phyloP scores from a whole-genome alignment of 2,329 filamentous ascomycete species.

The Podosphaera xanthii region DNA sequence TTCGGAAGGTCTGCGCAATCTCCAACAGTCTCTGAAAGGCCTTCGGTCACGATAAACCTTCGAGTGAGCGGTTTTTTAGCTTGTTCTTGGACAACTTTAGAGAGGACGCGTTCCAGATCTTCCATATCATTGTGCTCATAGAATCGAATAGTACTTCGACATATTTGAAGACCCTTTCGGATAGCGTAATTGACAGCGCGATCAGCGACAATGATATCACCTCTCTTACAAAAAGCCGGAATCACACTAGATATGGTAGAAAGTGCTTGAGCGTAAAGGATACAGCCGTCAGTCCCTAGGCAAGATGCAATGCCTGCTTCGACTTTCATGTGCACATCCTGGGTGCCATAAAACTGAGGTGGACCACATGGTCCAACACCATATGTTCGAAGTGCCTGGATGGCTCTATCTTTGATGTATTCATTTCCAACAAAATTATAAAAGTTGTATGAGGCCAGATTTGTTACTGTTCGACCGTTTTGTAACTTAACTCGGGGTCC shows the following conservation, averaged over 20 bases:
- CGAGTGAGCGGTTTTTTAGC: constrained; percentile 63
- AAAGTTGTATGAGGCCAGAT: constrained; percentile 89
- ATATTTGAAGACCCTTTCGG: constrained; percentile 83
- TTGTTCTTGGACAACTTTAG: constrained; percentile 72
- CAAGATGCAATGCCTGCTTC: constrained; percentile 84
- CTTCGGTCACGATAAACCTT: constrained; percentile 90
- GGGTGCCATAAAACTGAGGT: constrained; percentile 92
- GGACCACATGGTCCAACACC: constrained; percentile 93
- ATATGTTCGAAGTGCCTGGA: constrained; percentile 81
- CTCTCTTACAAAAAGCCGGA: constrained; percentile 87
- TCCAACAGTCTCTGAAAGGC: constrained; percentile 73
- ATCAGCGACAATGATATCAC: constrained; percentile 92
- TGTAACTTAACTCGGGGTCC: constrained; percentile 75
- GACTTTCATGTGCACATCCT: constrained; percentile 94
- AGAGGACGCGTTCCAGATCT: constrained; percentile 67
- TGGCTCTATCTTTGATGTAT: constrained; percentile 78
- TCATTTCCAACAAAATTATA: constrained; percentile 95
- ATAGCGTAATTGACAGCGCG: constrained; percentile 84
- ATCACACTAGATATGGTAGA: constrained; percentile 95
- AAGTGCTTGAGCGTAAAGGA: constrained; percentile 90
- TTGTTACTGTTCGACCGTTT: constrained; percentile 75
- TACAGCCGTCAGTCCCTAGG: constrained; percentile 68
- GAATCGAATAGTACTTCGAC: constrained; percentile 75
- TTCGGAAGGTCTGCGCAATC: constrained; percentile 69
- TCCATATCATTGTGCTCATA: constrained; percentile 94